Conservation (phyloP, 108 stramenopile species). For the Skeletonema potamos region DNA sequence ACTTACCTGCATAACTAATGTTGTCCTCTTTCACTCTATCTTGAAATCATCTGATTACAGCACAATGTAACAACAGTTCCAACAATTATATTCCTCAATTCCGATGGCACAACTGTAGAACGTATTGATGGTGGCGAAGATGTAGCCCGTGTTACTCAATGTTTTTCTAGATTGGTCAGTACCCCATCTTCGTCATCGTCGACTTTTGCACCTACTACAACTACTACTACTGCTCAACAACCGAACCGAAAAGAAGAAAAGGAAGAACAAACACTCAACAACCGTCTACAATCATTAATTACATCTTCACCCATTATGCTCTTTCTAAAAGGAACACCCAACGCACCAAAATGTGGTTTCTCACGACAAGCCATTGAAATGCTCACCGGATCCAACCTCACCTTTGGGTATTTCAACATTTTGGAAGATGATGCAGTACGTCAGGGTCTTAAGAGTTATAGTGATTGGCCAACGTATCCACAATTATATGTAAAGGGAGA, state of each 20-base stretch:
- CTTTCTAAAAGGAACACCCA: constrained; percentile 94
- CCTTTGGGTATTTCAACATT: constrained; percentile 90
- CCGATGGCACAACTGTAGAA: constrained; percentile 53
- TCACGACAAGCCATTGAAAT: constrained; percentile 88
- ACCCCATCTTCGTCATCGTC: constrained; percentile 14
- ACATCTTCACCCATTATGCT: constrained; percentile 79
- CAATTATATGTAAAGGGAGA: constrained; percentile 95
- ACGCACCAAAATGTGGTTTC: constrained; percentile 91
- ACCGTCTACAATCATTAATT: constrained; percentile 64
- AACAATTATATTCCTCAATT: constrained; percentile 78
- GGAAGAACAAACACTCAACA: constrained; percentile 34
- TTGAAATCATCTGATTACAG: constrained; percentile 1
- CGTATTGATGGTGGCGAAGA: constrained; percentile 90
- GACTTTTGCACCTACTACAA: neutral
- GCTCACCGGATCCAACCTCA: constrained; percentile 58
- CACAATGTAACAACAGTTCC: constrained; percentile 87
- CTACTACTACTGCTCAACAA: constrained; percentile 3
- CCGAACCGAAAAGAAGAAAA: neutral
- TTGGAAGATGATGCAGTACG: constrained; percentile 83
- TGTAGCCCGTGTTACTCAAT: constrained; percentile 67
- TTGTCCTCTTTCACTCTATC: neutral
- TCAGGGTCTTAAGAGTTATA: constrained; percentile 85
- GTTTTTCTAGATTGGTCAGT: constrained; percentile 29
- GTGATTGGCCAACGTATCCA: constrained; percentile 96
- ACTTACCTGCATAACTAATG: neutral